Base-by-base conservation (phyloP, 129 eudicot genomes). In the Oenanthe sinensis region DNA sequence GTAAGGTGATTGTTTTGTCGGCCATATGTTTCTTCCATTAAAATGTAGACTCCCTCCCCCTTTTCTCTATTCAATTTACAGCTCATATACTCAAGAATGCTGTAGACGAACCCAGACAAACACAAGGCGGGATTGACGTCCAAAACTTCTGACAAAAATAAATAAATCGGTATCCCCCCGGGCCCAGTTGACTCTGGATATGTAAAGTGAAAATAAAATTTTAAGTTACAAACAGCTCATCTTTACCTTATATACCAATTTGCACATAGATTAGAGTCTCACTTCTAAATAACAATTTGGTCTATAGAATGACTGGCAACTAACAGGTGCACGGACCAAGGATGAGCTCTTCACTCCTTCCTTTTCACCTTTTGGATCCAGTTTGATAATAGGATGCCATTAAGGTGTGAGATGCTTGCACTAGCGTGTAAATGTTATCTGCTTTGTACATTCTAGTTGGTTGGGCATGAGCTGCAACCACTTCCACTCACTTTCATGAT, bases 101-200 rank as follows among this genome's bases (percentile, higher is more conserved):
- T 30, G 72, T 67, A 67, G 42, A 12, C 3, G 72, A 67, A 67
- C 8, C 10, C 40, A 14, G 42, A 71, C 7, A 65, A 60, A 69
- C 5, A 76, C 76, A 44, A 77, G 81, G 83, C 86, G 86, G 81
- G 75, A 84, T 84, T 84, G 75, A 26, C 81, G 86, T 80, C 79
- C 72, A 76, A 50, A 75, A 20, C 20, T 15, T 74, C 11, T 4
- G 8, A 71, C 14, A 43, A 20, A 71, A 6, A 71, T 7, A 71
- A 6, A 71, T 7, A 7, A 36, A 71, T 71, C 24, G 0, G n/a
- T 17, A 0, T 6, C 60, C 9, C 9, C 36, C 24, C 26, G 24
- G 9, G 62, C n/a, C 62, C 24, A 54, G 62, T 54, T 54, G 62
- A 54, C 24, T 49, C 55, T 14, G 55, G 6, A 15, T 16, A 49